A percentile compares a stretch with the other conserved stretches of the same genome.
These are phyloP conservation scores for Clarireedia hainanense DNA, from an alignment of 2,329 filamentous ascomycete genomes.

Conservation along the genomic window DNA sequence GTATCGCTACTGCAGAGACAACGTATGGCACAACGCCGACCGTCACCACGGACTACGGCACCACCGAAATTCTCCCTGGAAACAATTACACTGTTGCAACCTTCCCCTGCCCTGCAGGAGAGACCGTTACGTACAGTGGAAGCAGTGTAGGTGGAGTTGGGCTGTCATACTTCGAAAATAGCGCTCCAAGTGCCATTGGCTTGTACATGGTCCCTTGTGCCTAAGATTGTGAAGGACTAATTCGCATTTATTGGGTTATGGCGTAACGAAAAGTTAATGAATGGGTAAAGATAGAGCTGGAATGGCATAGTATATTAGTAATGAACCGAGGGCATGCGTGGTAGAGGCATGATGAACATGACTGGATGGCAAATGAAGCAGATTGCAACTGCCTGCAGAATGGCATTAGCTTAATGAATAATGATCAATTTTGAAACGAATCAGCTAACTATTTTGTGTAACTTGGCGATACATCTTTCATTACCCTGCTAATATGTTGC, in stretches of 20 bases:
- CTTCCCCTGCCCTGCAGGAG: slow-evolving; percentile 46
- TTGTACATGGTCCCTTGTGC: slow-evolving; percentile 29
- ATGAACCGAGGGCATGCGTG: too few relatives aligned
- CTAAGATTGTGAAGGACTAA: background rate
- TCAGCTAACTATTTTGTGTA: too few relatives aligned
- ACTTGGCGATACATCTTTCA: too few relatives aligned
- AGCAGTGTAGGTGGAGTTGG: slow-evolving; percentile 40
- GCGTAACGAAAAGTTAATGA: background rate
- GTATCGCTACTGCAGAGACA: slow-evolving; percentile 39
- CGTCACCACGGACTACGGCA: slow-evolving; percentile 36
- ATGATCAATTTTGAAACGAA: too few relatives aligned
- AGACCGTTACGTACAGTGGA: slow-evolving; percentile 45
- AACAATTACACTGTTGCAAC: slow-evolving; percentile 45
- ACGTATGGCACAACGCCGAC: slow-evolving; percentile 45
- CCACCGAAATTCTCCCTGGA: slow-evolving; percentile 41
- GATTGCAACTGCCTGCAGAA: too few relatives aligned
- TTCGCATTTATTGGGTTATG: background rate
- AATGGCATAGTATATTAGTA: background rate
- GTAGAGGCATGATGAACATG: too few relatives aligned
- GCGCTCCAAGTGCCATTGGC: slow-evolving; percentile 40
- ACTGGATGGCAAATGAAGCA: too few relatives aligned
- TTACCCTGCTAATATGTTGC: too few relatives aligned
- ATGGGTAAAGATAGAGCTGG: background rate
- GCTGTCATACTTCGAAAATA: slow-evolving; percentile 59
- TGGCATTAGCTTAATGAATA: too few relatives aligned